These are phyloP conservation scores for Grosmannia serpens DNA, from an alignment of 2,329 filamentous ascomycete species.

Conservation along the genomic window DNA sequence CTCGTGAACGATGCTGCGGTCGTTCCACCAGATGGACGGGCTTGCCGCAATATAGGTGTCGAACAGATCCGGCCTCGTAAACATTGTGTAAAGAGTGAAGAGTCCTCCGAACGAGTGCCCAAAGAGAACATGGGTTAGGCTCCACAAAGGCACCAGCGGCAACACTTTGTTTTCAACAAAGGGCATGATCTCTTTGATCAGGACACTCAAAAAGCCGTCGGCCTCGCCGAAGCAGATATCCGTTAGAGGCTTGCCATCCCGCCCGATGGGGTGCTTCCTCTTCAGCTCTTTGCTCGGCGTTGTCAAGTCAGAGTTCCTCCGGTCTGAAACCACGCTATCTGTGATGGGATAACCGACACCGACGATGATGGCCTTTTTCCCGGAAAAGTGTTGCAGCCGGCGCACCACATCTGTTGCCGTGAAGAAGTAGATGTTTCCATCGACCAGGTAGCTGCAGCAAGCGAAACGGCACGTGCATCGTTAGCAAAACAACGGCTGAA, in stretches of 20 bases:
- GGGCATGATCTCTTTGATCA: background rate
- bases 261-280: background rate
- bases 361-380: slow-evolving; percentile 5
- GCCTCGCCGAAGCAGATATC: background rate
- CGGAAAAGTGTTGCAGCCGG: slow-evolving; percentile 1
- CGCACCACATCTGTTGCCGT: slow-evolving; percentile 9
- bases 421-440: slow-evolving; percentile 8
- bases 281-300: slow-evolving; percentile 1
- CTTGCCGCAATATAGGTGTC: slow-evolving; percentile 6
- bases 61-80: slow-evolving; percentile 8
- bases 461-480: too few relatives aligned
- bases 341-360: slow-evolving; percentile 7
- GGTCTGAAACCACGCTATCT: background rate
- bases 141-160: background rate
- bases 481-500: background rate
- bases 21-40: slow-evolving; percentile 10
- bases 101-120: slow-evolving; percentile 10
- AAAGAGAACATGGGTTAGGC: slow-evolving; percentile 2
- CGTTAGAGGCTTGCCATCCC: background rate
- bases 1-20: background rate
- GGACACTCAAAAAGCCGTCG: background rate
- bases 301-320: slow-evolving; percentile 6
- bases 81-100: slow-evolving; percentile 6
- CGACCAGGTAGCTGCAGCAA: slow-evolving; percentile 3
- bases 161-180: background rate